Base-by-base conservation (phyloP, 2,329 filamentous ascomycete species). In the Trichophyton mentagrophytes region DNA sequence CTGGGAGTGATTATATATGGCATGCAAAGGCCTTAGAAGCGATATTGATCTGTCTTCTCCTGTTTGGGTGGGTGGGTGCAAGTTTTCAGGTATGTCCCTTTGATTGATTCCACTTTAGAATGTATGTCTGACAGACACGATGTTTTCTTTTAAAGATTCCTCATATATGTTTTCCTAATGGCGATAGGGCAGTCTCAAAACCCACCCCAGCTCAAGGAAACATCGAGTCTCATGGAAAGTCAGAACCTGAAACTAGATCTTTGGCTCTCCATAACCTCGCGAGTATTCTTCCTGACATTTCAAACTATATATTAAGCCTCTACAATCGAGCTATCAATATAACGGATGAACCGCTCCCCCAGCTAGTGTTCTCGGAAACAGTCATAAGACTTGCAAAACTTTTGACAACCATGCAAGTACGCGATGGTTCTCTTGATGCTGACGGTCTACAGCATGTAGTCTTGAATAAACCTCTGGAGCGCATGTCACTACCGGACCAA, bases 21-120 rank as follows among this genome's bases (percentile, higher is more conserved):
- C 90, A 96, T 74, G 93, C 89, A 17, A 97, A 97, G 74, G 91
- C 90, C 0, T 79, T 99, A 20, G 95, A 99, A 70, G 85, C 91
- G 30, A 89, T 95, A 63, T 77, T 93, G 55, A 80, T 95, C 27
- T 90, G 87, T 69, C 80, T 97, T 66, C 70, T 97, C 46, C 82
- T 97, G 67, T 84, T 95, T 64, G 88, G 85, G 33, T 96, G 90
- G 88, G 83, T 86, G 40, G 87, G 86, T 3, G 79, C 92, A 67
- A 88, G 93, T 69, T 97, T 97, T 59, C 72, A 75, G 67, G 73
- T 74, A 44, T 47, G 62, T 20, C 20, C 22, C 9, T 13, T 22
- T n/a, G 17, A 13, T 38, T 59, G n/a, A 15, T 33, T 13, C 6
- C n/a, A 15, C 3, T 49, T 22, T 53, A 4, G 17, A 9, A 15